phyloP scores from a whole-genome alignment of 164 flowering plant genomes.

The Cinnamomum micranthum region DNA sequence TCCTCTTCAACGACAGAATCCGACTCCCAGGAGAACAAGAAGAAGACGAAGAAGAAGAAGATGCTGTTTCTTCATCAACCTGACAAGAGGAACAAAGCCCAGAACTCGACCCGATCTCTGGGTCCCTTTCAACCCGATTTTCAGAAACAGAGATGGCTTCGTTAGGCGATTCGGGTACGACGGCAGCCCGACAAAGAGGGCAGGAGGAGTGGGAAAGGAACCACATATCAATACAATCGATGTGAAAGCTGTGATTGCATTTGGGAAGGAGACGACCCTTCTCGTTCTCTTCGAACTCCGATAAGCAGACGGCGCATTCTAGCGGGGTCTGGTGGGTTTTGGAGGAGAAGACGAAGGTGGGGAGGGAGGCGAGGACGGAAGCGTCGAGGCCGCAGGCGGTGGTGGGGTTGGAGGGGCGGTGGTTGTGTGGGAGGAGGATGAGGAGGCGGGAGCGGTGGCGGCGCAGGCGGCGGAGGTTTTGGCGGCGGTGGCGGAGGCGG shows the following conservation, averaged over 20 bases:
- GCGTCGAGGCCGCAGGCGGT: conserved; percentile 28
- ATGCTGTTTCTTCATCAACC: not conserved
- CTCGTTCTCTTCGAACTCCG: conserved; percentile 50
- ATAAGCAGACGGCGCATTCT: conserved; percentile 66
- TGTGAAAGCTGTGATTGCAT: conserved; percentile 55
- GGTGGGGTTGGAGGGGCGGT: conserved; percentile 3
- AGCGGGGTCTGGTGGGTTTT: conserved; percentile 8
- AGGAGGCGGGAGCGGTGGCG: conserved; percentile 9
- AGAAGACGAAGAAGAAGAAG: not conserved
- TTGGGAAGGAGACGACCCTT: conserved; percentile 46
- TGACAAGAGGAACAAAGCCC: conserved; percentile 59
- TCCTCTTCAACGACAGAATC: conserved; percentile 4
- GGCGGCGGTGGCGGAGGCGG: conserved; percentile 16
- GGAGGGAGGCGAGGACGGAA: conserved; percentile 32
- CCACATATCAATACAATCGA: conserved; percentile 71
- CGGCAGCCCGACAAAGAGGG: conserved; percentile 57
- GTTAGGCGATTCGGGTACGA: conserved; percentile 7
- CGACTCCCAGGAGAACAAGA: not conserved
- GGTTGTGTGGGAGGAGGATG: not conserved
- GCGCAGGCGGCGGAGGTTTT: no score
- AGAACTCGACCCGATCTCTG: conserved; percentile 9
- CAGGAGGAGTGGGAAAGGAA: conserved; percentile 50
- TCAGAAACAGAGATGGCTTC: not conserved
- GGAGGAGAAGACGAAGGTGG: conserved; percentile 30
- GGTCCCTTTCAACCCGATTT: not conserved